Evolutionary conservation across 495 filamentous ascomycete species (phyloP).

Genomic region (Apiosordaria backusii): DNA sequence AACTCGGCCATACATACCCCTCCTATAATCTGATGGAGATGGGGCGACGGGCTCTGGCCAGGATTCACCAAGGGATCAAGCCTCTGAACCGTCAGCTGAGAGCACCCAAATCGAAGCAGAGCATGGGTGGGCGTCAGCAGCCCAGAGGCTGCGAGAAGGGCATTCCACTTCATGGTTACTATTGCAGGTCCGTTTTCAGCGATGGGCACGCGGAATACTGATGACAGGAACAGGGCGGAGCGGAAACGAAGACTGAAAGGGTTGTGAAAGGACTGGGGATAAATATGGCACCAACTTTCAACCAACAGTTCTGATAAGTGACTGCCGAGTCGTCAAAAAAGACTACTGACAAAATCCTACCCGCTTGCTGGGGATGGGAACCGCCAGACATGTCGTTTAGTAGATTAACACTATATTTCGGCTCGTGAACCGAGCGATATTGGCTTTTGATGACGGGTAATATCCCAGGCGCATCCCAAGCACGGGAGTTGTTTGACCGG

Average conservation of each 20-base stretch:
- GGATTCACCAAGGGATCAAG: slow-evolving; percentile 31
- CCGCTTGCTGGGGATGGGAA: slow-evolving; percentile 9
- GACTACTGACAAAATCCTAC: too few species aligned
- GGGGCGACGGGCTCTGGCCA: slow-evolving; percentile 21
- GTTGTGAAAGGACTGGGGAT: background rate
- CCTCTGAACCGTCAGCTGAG: slow-evolving; percentile 27
- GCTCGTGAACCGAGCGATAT: slow-evolving; percentile 25
- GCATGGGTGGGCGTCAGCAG: slow-evolving; percentile 36
- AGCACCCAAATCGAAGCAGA: slow-evolving; percentile 61
- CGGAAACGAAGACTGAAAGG: background rate
- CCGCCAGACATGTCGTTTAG: slow-evolving; percentile 25
- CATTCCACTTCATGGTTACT: slow-evolving; percentile 38
- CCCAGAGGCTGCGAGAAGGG: slow-evolving; percentile 41
- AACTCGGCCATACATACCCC: too few species aligned
- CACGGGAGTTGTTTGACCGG: background rate
- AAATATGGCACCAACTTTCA: background rate
- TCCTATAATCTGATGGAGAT: slow-evolving; percentile 32
- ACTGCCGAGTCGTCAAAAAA: background rate
- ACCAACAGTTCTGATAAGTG: background rate
- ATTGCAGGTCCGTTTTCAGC: background rate
- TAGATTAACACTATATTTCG: slow-evolving; percentile 28
- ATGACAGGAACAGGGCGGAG: background rate
- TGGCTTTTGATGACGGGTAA: slow-evolving; percentile 13
- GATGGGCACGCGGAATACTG: background rate
- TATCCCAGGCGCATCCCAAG: background rate